Evolutionary conservation across 2,329 filamentous ascomycete genomes (phyloP), one percentile per base, ranked within the genome.

Genomic region (Escovopsis sp.): DNA sequence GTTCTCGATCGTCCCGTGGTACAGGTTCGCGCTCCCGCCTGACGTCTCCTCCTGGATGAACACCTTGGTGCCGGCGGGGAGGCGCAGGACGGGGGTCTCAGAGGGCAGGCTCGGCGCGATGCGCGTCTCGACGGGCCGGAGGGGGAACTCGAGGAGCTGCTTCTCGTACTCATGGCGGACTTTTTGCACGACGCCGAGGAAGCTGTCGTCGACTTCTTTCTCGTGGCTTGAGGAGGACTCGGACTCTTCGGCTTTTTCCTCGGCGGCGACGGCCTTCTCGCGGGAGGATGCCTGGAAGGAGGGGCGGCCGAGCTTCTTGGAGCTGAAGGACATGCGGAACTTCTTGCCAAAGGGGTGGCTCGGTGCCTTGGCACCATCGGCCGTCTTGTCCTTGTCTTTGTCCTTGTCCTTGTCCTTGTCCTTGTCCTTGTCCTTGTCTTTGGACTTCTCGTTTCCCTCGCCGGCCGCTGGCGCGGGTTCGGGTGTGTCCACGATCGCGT

Each of bases 1-100:
- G 7, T 73, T 76, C 37, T 74, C 80, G 3, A 96, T 83, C 3
- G 80, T 93, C 19, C 90, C 88, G 48, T 90, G 72, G 52, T 94
- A 98, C 10, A 96, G 64, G 61, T 96, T 90, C 19, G 84, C 83
- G 38, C 70, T 78, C 35, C 76, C 75, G 27, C 76, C 76, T 2
- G 57, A 59, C 2, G 72, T 77, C 52, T 80, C 76, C 48, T 80
- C 76, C 47, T 80, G 76, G 33, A 81, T 72, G 35, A 80, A 76
- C 31, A 81, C 67, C 45, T 73, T 76, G 21, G 74, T 79, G 28
- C 67, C 73, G 1, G 66, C 57, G 1, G 83, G 81, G 4, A 80
- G 69, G 48, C 81, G 83, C 27, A 90, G 58, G 7, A 85, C 73
- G 0, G 83, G 83, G 1, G 82, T 85, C 42, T 90, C 83, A 41